phyloP scores from a whole-genome alignment of 2,329 filamentous ascomycete species.

The Aureobasidium sp. region DNA sequence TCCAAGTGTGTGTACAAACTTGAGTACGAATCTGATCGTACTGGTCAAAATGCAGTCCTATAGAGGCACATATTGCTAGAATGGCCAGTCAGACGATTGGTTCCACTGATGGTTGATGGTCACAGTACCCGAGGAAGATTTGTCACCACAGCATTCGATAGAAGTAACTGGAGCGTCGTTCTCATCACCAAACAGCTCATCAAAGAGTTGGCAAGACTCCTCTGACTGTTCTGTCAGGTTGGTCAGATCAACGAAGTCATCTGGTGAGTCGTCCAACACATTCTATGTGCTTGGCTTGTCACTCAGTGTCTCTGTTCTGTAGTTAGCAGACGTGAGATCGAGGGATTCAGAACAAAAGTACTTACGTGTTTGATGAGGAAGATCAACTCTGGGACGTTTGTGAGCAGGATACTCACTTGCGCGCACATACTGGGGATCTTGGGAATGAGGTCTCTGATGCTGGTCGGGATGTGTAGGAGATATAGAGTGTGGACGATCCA shows the following conservation, averaged over 20 bases:
- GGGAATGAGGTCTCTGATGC: not conserved
- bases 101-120: not conserved
- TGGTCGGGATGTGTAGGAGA: not conserved
- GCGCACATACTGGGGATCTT: not conserved
- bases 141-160: not conserved
- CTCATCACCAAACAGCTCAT: not conserved
- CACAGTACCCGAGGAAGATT: not conserved
- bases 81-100: not conserved
- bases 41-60: not conserved
- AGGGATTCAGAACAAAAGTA: too few species aligned
- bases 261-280: not conserved
- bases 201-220: not conserved
- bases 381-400: constrained; percentile 1
- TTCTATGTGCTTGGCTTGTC: not conserved
- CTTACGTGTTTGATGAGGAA: not conserved
- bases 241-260: not conserved
- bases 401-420: constrained; percentile 8
- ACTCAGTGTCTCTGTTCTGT: not conserved
- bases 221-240: not conserved
- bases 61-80: not conserved
- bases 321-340: not conserved
- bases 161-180: not conserved
- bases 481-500: not conserved
- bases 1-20: not conserved
- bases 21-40: too few species aligned